Percentiles rank a stretch among this genome's conserved stretches.
Conservation (phyloP, 306 rosid genomes). For the Vicia villosa region DNA sequence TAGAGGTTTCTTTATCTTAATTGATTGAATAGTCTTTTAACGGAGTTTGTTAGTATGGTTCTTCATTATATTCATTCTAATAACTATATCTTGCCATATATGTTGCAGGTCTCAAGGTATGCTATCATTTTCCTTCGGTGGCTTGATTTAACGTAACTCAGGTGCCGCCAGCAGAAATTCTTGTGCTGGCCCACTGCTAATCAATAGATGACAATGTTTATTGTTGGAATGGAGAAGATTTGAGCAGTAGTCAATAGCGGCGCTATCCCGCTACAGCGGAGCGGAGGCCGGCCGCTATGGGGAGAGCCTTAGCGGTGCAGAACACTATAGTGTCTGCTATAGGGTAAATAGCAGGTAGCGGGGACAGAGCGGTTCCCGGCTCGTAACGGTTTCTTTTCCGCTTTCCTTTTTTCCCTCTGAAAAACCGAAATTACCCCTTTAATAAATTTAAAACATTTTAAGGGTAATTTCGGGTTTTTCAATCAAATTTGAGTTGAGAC, state of each 20-base stretch:
- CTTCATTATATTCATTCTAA: constrained; percentile 22
- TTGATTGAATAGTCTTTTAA: constrained; percentile 24
- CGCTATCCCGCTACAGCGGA: no score
- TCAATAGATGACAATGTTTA: constrained; percentile 12
- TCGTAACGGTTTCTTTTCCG: no score
- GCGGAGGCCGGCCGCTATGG: no score
- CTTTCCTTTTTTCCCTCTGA: no score
- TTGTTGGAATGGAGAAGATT: constrained; percentile 14
- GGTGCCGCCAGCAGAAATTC: constrained; percentile 32
- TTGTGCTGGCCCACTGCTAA: constrained; percentile 17
- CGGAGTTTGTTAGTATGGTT: constrained; percentile 26
- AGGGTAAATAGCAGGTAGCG: no score
- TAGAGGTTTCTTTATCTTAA: constrained; percentile 17
- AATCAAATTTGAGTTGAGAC: no score
- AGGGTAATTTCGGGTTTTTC: no score
- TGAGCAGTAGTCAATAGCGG: background rate
- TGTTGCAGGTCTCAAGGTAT: constrained; percentile 97
- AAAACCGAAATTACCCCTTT: no score
- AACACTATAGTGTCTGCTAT: no score
- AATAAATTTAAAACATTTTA: no score
- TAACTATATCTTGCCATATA: constrained; percentile 33
- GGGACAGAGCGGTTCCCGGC: no score
- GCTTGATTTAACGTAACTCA: constrained; percentile 35
- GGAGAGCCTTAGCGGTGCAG: no score
- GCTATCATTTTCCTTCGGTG: constrained; percentile 47